Evolutionary conservation across 495 filamentous ascomycete species (phyloP).

Genomic region (Emericellopsis terricola): DNA sequence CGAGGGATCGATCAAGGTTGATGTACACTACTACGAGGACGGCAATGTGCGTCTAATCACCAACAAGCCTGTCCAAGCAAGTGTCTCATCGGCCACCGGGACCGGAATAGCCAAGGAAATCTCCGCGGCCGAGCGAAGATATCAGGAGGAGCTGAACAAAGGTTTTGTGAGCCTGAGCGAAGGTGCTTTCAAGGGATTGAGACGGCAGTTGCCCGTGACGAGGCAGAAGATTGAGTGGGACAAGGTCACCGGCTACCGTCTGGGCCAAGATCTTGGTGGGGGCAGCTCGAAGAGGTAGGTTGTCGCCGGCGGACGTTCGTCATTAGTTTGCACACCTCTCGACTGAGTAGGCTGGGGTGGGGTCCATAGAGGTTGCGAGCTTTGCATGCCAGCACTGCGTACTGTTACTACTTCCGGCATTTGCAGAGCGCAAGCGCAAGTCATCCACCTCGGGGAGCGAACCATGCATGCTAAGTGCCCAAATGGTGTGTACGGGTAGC

Average conservation of each 20-base stretch:
- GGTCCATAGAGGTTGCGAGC: no score
- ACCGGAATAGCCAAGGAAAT: slow-evolving; percentile 56
- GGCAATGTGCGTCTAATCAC: slow-evolving; percentile 89
- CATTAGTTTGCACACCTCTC: not conserved
- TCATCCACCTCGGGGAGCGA: no score
- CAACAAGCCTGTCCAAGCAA: slow-evolving; percentile 47
- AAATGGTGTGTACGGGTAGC: no score
- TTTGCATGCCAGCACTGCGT: no score
- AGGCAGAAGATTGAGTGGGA: slow-evolving; percentile 99
- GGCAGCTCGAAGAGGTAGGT: slow-evolving; percentile 27
- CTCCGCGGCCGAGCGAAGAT: slow-evolving; percentile 64
- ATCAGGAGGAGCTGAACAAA: slow-evolving; percentile 88
- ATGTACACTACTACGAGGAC: slow-evolving; percentile 99
- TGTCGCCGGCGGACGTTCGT: not conserved
- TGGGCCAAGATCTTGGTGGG: slow-evolving; percentile 57
- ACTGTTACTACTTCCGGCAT: no score
- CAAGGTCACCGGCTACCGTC: slow-evolving; percentile 85
- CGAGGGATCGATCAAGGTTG: slow-evolving; percentile 53
- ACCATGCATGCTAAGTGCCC: no score
- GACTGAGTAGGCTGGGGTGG: no score
- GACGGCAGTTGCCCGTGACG: slow-evolving; percentile 87
- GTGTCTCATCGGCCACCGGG: slow-evolving; percentile 43
- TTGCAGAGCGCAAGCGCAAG: no score
- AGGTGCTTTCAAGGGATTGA: slow-evolving; percentile 82
- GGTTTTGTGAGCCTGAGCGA: slow-evolving; percentile 80